These are phyloP conservation scores for Fonsecaea pedrosoi DNA, from an alignment of 2,329 filamentous ascomycete species.

Conservation along the genomic window DNA sequence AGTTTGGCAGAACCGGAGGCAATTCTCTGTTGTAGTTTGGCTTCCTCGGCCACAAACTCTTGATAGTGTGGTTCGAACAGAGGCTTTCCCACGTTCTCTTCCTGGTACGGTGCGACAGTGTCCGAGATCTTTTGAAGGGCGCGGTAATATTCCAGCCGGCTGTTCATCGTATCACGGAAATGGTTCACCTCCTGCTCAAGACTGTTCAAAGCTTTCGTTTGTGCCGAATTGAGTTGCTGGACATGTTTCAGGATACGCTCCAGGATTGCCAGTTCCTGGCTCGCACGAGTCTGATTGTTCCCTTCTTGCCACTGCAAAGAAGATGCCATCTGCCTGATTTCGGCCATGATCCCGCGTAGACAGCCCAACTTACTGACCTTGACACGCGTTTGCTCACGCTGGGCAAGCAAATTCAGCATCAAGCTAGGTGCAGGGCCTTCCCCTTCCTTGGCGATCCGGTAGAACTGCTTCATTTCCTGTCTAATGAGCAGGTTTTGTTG, in stretches of 20 bases:
- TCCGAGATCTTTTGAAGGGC: constrained; percentile 93
- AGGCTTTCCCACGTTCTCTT: constrained; percentile 65
- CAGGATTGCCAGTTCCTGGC: constrained; percentile 70
- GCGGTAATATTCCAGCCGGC: constrained; percentile 84
- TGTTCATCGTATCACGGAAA: constrained; percentile 81
- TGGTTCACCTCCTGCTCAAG: constrained; percentile 72
- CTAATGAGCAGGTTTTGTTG: constrained; percentile 75
- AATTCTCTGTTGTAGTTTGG: constrained; percentile 63
- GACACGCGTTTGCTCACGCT: constrained; percentile 54
- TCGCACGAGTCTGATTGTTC: constrained; percentile 61
- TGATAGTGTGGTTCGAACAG: constrained; percentile 60
- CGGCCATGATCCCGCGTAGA: constrained; percentile 72
- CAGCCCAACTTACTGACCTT: constrained; percentile 62
- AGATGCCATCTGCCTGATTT: constrained; percentile 69
- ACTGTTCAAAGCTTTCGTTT: constrained; percentile 58
- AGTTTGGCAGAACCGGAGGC: constrained; percentile 72
- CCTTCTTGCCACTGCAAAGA: constrained; percentile 65
- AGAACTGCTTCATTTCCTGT: constrained; percentile 71
- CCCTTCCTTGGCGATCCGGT: constrained; percentile 65
- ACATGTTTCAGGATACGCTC: constrained; percentile 67
- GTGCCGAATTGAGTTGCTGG: constrained; percentile 59
- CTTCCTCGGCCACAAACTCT: constrained; percentile 55
- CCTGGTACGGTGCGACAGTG: constrained; percentile 74
- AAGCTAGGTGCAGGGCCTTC: constrained; percentile 75
- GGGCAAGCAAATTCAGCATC: constrained; percentile 57